Conservation (phyloP, 495 filamentous ascomycete genomes). For the Tetracladium marchalianum region DNA sequence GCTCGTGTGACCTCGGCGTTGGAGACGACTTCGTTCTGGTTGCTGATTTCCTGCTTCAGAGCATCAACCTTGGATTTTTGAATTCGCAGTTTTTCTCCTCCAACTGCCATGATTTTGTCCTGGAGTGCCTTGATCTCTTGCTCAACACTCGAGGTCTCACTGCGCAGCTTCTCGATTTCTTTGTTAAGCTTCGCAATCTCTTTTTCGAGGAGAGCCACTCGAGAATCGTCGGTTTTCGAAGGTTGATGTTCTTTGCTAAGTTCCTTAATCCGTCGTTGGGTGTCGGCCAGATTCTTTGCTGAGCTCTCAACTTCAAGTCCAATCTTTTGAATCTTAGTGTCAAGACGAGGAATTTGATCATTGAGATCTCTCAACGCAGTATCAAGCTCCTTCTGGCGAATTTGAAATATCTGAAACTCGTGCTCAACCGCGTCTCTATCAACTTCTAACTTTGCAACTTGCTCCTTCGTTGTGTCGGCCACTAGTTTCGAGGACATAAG, state of each 20-base stretch:
- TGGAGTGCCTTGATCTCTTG: conserved; percentile 84
- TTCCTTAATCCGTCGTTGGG: conserved; percentile 74
- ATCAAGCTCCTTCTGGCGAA: conserved; percentile 70
- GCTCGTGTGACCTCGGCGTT: conserved; percentile 73
- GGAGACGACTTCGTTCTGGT: conserved; percentile 70
- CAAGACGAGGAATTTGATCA: conserved; percentile 73
- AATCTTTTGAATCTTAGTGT: conserved; percentile 89
- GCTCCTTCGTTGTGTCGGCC: conserved; percentile 73
- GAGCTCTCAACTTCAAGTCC: conserved; percentile 81
- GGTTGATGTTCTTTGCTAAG: conserved; percentile 68
- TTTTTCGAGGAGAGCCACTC: conserved; percentile 59
- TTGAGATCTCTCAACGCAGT: conserved; percentile 57
- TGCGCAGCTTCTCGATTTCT: conserved; percentile 70
- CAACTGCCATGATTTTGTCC: conserved; percentile 95
- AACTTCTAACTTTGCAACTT: conserved; percentile 73
- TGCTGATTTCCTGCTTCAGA: conserved; percentile 74
- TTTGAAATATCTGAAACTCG: conserved; percentile 68
- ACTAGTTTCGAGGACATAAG: conserved; percentile 93
- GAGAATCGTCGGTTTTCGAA: conserved; percentile 66
- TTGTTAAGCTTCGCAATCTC: conserved; percentile 64
- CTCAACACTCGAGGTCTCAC: conserved; percentile 77
- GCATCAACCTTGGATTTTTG: conserved; percentile 94
- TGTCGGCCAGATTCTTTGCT: conserved; percentile 73
- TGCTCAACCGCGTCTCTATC: conserved; percentile 80
- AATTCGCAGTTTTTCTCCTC: conserved; percentile 79